Evolutionary conservation across 805 yeast species (phyloP).

Genomic region (Yamadazyma endophytica): DNA sequence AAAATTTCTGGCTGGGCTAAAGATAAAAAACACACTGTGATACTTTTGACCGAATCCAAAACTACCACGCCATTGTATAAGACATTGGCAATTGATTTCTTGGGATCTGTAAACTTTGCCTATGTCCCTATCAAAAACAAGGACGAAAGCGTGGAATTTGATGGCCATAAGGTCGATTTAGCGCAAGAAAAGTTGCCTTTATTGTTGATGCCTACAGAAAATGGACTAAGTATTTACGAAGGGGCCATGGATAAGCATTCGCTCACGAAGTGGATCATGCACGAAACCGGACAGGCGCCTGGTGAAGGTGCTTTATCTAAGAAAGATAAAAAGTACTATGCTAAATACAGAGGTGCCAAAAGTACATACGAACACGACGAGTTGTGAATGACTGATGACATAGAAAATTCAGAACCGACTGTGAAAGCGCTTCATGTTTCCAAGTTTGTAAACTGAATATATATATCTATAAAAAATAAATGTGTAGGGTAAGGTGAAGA

Average conservation of each 20-base stretch:
- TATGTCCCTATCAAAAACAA: conserved; percentile 27
- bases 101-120: conserved; percentile 47
- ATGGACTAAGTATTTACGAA: conserved; percentile 8
- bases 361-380: conserved; percentile 23
- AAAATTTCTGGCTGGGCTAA: conserved; percentile 19
- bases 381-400: conserved; percentile 17
- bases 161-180: neutral
- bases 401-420: no score
- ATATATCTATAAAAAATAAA: no score
- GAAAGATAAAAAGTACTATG: conserved; percentile 23
- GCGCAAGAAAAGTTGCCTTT: conserved; percentile 20
- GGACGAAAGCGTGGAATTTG: conserved; percentile 9
- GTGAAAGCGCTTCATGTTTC: conserved; percentile 9
- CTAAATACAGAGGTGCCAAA: conserved; percentile 27
- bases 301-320: conserved; percentile 36
- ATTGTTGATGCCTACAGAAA: conserved; percentile 12
- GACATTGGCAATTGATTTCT: conserved; percentile 66
- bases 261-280: conserved; percentile 30
- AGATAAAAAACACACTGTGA: conserved; percentile 32
- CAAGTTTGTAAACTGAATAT: conserved; percentile 9
- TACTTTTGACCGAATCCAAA: conserved; percentile 51
- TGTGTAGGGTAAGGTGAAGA: no score
- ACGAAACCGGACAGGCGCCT: conserved; percentile 21
- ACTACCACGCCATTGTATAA: conserved; percentile 54
- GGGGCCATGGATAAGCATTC: conserved; percentile 26